Percentiles rank a stretch among this genome's conserved stretches.
phyloP scores from a whole-genome alignment of 2,329 filamentous ascomycete genomes.

The Trichophyton simii region DNA sequence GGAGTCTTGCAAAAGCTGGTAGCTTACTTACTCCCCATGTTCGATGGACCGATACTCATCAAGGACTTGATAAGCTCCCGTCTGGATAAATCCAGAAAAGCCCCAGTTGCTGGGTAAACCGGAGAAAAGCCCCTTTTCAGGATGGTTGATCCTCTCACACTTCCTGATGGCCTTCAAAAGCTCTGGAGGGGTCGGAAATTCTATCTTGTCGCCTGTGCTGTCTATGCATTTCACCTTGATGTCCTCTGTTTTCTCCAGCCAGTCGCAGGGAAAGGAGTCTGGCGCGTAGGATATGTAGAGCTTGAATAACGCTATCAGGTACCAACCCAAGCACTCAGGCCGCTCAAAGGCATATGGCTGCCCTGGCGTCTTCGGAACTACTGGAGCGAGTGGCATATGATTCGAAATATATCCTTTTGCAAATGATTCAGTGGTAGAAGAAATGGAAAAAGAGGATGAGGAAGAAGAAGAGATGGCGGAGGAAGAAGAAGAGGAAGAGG shows the following conservation, averaged over 20 bases:
- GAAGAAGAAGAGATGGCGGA: too few relatives aligned
- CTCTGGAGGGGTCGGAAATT: slow-evolving; percentile 6
- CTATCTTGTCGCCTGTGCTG: slow-evolving; percentile 5
- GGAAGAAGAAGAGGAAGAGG: too few relatives aligned
- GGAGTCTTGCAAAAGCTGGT: background rate
- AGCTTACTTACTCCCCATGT: background rate
- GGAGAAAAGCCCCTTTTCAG: background rate
- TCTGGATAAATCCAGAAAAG: slow-evolving; percentile 11
- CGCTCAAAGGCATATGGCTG: too few relatives aligned
- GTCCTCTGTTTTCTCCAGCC: slow-evolving; percentile 11
- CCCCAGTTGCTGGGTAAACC: slow-evolving; percentile 8
- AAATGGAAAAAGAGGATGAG: too few relatives aligned
- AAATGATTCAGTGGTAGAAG: too few relatives aligned
- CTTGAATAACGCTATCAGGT: background rate
- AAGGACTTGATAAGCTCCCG: slow-evolving; percentile 4
- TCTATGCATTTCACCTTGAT: slow-evolving; percentile 11
- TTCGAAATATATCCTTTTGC: too few relatives aligned
- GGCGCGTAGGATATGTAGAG: background rate
- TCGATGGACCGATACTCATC: background rate
- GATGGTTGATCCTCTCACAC: slow-evolving; percentile 5
- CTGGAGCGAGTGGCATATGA: too few relatives aligned
- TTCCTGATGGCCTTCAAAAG: slow-evolving; percentile 11
- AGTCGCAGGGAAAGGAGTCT: slow-evolving; percentile 10
- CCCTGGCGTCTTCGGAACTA: too few relatives aligned
- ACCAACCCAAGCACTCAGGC: background rate